Conservation (phyloP, 2,329 filamentous ascomycete species). For the Penicillium olsonii region DNA sequence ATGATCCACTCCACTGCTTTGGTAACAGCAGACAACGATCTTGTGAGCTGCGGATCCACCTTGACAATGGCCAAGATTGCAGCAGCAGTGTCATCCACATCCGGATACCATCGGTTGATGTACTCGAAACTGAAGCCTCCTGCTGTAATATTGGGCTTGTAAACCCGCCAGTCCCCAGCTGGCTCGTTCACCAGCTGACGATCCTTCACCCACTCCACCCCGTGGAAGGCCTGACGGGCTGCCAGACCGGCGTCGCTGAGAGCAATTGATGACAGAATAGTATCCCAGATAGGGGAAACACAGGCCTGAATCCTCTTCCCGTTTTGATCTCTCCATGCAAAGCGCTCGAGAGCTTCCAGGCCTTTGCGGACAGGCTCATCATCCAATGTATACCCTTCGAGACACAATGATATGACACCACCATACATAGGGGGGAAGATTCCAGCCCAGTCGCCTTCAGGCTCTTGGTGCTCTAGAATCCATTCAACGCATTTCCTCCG, state of each 20-base stretch:
- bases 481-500: slow-evolving; percentile 28
- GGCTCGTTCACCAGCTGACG: slow-evolving; percentile 26
- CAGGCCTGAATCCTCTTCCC: slow-evolving; percentile 32
- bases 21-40: slow-evolving; percentile 5
- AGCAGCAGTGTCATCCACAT: slow-evolving; percentile 37
- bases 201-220: slow-evolving; percentile 15
- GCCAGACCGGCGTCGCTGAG: slow-evolving; percentile 24
- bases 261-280: slow-evolving; percentile 31
- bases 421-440: slow-evolving; percentile 31
- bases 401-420: slow-evolving; percentile 26
- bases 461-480: slow-evolving; percentile 35
- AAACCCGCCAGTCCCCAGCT: slow-evolving; percentile 33
- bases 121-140: slow-evolving; percentile 38
- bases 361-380: slow-evolving; percentile 20
- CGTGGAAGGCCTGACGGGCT: neutral
- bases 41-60: slow-evolving; percentile 14
- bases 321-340: slow-evolving; percentile 23
- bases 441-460: slow-evolving; percentile 32
- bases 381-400: slow-evolving; percentile 31
- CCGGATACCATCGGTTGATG: slow-evolving; percentile 33
- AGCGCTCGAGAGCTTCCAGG: slow-evolving; percentile 30
- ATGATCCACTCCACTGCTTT: slow-evolving; percentile 30
- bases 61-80: slow-evolving; percentile 31
- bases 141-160: slow-evolving; percentile 19
- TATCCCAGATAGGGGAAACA: slow-evolving; percentile 39